Percentiles rank a stretch among this genome's conserved stretches.
Evolutionary conservation across 2,329 filamentous ascomycete genomes (phyloP).

Genomic region (Verticillium longisporum): DNA sequence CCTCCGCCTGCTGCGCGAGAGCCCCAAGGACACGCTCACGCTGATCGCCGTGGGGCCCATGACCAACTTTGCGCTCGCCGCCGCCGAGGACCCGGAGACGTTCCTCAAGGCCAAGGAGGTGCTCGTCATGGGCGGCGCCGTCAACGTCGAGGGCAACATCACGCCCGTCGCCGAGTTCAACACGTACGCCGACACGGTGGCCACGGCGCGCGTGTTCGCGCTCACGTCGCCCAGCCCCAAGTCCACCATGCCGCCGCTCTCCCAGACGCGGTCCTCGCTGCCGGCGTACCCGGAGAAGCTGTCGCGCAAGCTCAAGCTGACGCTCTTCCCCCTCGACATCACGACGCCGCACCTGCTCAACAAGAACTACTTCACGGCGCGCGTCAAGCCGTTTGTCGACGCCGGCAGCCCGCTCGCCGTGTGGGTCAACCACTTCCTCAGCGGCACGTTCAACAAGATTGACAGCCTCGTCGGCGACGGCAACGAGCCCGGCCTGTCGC

Average conservation of each 20-base stretch:
- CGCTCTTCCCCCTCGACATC: constrained; percentile 70
- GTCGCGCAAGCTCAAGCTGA: constrained; percentile 57
- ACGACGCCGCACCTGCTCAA: constrained; percentile 64
- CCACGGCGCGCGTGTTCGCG: constrained; percentile 69
- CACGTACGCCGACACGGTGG: constrained; percentile 78
- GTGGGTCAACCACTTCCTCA: constrained; percentile 68
- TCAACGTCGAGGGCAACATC: constrained; percentile 75
- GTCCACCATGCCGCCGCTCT: constrained; percentile 72
- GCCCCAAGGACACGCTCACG: constrained; percentile 78
- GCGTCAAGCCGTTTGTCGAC: constrained; percentile 47
- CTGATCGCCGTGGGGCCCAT: constrained; percentile 85
- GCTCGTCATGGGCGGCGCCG: constrained; percentile 89
- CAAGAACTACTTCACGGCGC: constrained; percentile 49
- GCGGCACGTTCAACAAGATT: constrained; percentile 64
- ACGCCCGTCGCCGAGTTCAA: constrained; percentile 92
- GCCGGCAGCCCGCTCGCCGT: constrained; percentile 64
- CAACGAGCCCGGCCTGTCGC: constrained; percentile 51
- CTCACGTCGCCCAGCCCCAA: constrained; percentile 66
- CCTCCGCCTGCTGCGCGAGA: constrained; percentile 74
- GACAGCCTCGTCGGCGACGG: constrained; percentile 52
- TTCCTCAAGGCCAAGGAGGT: constrained; percentile 88
- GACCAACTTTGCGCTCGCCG: constrained; percentile 88
- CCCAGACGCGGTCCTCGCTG: constrained; percentile 41
- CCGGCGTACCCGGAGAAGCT: constrained; percentile 58
- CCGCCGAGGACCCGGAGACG: constrained; percentile 79